Base-by-base conservation (phyloP, 768 basidiomycete genomes). In the Amanita thiersii region DNA sequence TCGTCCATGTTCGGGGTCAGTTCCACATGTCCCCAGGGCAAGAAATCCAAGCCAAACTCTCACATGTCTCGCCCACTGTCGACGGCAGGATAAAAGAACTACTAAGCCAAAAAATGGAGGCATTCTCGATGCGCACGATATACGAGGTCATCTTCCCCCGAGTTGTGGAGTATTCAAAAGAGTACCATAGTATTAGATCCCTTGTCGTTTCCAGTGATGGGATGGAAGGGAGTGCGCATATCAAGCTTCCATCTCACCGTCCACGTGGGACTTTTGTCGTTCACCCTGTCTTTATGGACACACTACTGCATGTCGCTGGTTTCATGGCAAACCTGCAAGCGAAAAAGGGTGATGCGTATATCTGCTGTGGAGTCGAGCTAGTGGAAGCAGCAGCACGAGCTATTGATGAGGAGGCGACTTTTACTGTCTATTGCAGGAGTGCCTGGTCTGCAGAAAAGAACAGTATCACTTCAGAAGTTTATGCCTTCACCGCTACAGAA, bases 141-240 rank as follows among this genome's bases (percentile, higher is more conserved):
- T 87, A 87, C 53, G 72, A 82, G 30, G 64, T 78, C 26, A 72
- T 85, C 37, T 85, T 86, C 50, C 70, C 81, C 15, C 74, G 79
- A 5, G 66, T 86, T 34, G 83, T 87, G 18, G 65, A 72, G 11
- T 87, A 86, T 49, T 65, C 72, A 1, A 55, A 64, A 24, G 58
- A 64, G 20, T 85, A 79, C 53, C 81, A 70, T 18, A 70, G 75
- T 10, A 71, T 86, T 42, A 63, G 67, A 44, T 67, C 68, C 0
- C 58, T 87, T 23, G 68, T 68, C 4, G 62, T 85, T 41, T 60
- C 66, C 38, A 39, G 65, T 2, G 60, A 66, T 41, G 68, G 66
- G 9, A 61, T 68, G 57, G 72, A 74, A 47, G 79, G 72, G 2
- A 66, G 65, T 47, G 83, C 79, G 1, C 56, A 58, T 0, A 55